phyloP scores from a whole-genome alignment of 2,329 filamentous ascomycete species.

The Dothidotthia symphoricarpi region DNA sequence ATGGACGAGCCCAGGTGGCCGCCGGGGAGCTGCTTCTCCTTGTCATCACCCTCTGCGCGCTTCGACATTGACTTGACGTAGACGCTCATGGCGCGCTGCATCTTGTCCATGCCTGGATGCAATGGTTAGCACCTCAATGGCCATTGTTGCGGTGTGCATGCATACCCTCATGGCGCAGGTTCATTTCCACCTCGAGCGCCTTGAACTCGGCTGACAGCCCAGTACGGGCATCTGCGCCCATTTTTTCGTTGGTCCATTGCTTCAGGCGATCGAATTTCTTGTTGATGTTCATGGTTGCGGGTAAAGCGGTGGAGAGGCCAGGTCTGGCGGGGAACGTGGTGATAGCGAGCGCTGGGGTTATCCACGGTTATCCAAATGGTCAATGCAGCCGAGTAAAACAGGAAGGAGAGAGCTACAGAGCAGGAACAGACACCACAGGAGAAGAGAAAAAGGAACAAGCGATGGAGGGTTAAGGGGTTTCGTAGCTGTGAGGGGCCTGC shows the following conservation, averaged over 20 bases:
- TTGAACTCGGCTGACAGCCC: conserved; percentile 88
- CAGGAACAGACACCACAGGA: conserved; percentile 5
- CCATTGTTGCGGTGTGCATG: conserved; percentile 3
- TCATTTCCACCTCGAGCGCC: conserved; percentile 85
- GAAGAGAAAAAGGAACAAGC: too few species aligned
- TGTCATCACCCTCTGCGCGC: conserved; percentile 80
- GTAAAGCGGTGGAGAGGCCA: conserved; percentile 5
- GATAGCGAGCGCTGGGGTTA: conserved; percentile 17
- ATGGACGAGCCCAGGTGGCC: conserved; percentile 80
- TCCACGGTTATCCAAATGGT: too few species aligned
- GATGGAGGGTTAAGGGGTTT: too few species aligned
- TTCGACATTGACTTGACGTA: conserved; percentile 89
- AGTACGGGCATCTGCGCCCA: conserved; percentile 88
- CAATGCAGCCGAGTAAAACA: conserved; percentile 10
- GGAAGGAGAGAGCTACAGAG: conserved; percentile 15
- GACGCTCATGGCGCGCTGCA: conserved; percentile 79
- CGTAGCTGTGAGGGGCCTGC: too few species aligned
- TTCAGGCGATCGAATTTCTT: conserved; percentile 95
- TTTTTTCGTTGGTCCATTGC: conserved; percentile 97
- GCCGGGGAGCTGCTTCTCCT: conserved; percentile 79
- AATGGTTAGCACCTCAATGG: conserved; percentile 6
- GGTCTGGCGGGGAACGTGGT: conserved; percentile 14
- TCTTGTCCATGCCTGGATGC: conserved; percentile 74
- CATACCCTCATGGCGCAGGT: conserved; percentile 79
- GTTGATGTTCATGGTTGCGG: conserved; percentile 58